These are phyloP conservation scores for Aureobasidium pullulans DNA, from an alignment of 2,329 filamentous ascomycete genomes.

Conservation along the genomic window DNA sequence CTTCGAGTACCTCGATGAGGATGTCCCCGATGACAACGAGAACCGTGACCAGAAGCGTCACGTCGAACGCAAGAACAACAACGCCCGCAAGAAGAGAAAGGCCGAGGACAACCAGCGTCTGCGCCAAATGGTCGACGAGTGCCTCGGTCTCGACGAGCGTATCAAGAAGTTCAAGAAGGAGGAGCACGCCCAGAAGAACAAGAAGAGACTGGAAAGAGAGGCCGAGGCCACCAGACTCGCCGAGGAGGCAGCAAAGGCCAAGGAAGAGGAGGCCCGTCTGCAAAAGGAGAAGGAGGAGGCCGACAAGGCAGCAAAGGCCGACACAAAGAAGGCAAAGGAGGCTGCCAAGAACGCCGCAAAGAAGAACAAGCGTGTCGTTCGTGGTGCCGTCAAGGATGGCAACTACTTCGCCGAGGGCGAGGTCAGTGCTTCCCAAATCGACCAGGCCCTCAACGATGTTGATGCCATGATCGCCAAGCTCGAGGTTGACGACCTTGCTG, in stretches of 20 bases:
- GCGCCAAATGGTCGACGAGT: slow-evolving; percentile 82
- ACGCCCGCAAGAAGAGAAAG: slow-evolving; percentile 98
- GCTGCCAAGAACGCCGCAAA: slow-evolving; percentile 97
- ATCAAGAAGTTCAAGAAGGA: slow-evolving; percentile 96
- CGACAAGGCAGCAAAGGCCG: slow-evolving; percentile 76
- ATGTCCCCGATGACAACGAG: slow-evolving; percentile 97
- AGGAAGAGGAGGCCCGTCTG: slow-evolving; percentile 73
- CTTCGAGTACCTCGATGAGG: slow-evolving; percentile 98
- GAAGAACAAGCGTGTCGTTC: slow-evolving; percentile 99
- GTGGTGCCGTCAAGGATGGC: slow-evolving; percentile 88
- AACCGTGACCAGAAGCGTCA: slow-evolving; percentile 99
- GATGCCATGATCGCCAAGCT: slow-evolving; percentile 83
- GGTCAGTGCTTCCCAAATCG: slow-evolving; percentile 71
- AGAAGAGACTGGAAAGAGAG: slow-evolving; percentile 84
- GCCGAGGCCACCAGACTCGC: slow-evolving; percentile 79
- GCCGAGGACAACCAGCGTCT: slow-evolving; percentile 90
- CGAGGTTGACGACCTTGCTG: slow-evolving; percentile 82
- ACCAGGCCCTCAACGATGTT: slow-evolving; percentile 74
- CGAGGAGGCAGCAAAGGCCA: slow-evolving; percentile 77
- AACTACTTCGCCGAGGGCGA: slow-evolving; percentile 79
- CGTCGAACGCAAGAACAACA: slow-evolving; percentile 96
- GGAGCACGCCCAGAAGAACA: slow-evolving; percentile 90
- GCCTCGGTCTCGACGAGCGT: slow-evolving; percentile 76
- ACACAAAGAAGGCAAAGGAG: slow-evolving; percentile 93
- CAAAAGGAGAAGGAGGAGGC: slow-evolving; percentile 78